Evolutionary conservation across 108 stramenopile genomes (phyloP).

Genomic region (Stephanodiscus triporus): DNA sequence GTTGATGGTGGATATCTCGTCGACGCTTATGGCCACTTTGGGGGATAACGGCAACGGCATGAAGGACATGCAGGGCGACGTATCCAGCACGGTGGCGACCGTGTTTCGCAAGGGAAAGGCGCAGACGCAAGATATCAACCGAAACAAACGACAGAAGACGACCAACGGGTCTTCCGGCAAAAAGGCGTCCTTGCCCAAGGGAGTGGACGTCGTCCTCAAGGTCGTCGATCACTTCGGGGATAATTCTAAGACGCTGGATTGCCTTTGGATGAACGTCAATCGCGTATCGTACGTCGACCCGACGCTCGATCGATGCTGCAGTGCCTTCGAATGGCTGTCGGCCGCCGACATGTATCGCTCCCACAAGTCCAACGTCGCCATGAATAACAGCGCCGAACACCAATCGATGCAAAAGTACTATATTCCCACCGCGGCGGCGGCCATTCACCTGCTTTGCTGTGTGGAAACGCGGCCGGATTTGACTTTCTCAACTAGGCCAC

Average conservation of each 20-base stretch:
- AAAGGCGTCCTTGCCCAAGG: background rate
- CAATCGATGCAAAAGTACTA: constrained; percentile 52
- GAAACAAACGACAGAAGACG: constrained; percentile 27
- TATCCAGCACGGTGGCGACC: constrained; percentile 56
- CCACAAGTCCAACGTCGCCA: constrained; percentile 38
- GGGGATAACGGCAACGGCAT: constrained; percentile 62
- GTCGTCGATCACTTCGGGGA: constrained; percentile 70
- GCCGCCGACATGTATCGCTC: constrained; percentile 57
- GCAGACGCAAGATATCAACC: background rate
- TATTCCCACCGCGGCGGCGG: constrained; percentile 70
- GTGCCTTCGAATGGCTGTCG: constrained; percentile 72
- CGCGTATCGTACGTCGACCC: constrained; percentile 82
- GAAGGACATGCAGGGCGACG: constrained; percentile 79
- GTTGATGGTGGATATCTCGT: constrained; percentile 61
- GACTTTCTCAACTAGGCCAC: constrained; percentile 62
- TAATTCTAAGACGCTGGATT: constrained; percentile 66
- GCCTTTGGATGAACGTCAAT: constrained; percentile 70
- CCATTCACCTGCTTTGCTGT: constrained; percentile 78
- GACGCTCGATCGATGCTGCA: constrained; percentile 72
- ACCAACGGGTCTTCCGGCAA: constrained; percentile 8
- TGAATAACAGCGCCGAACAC: constrained; percentile 55
- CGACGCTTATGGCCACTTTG: constrained; percentile 54
- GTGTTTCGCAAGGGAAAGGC: constrained; percentile 69
- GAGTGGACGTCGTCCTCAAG: constrained; percentile 45
- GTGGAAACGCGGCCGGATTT: constrained; percentile 76